A percentile compares a stretch with the other conserved stretches of the same genome.
Evolutionary conservation across 2,329 filamentous ascomycete genomes (phyloP).

Genomic region (Aspergillus sp.): DNA sequence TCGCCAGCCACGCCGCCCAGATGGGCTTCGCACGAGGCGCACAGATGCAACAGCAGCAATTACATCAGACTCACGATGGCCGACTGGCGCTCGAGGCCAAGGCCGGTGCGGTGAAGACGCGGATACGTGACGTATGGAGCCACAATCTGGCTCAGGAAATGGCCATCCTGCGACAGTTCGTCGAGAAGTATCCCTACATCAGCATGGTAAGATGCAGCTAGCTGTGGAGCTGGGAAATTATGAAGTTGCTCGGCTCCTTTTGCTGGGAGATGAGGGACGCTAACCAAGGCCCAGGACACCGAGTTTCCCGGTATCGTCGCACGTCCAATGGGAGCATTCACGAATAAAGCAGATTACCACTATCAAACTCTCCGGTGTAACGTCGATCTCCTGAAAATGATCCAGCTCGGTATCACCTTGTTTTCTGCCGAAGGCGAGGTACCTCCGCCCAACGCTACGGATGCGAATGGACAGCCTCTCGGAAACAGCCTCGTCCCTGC

Average conservation of each 20-base stretch:
- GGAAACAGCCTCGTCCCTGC: conserved; percentile 59
- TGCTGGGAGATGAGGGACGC: neutral
- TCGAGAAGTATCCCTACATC: conserved; percentile 92
- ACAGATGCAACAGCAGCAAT: conserved; percentile 61
- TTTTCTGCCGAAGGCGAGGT: conserved; percentile 90
- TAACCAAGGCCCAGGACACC: conserved; percentile 69
- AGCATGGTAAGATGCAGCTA: conserved; percentile 73
- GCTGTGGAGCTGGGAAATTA: neutral
- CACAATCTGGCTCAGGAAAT: conserved; percentile 91
- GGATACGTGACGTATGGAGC: conserved; percentile 96
- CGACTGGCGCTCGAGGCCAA: conserved; percentile 58
- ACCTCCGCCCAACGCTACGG: conserved; percentile 68
- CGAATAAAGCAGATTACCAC: conserved; percentile 95
- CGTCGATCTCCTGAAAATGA: conserved; percentile 95
- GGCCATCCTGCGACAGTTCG: conserved; percentile 75
- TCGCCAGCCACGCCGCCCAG: conserved; percentile 83
- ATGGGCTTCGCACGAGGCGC: conserved; percentile 82
- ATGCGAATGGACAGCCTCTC: conserved; percentile 54
- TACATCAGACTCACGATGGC: conserved; percentile 53
- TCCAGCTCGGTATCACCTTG: conserved; percentile 91
- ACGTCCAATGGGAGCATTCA: conserved; percentile 90
- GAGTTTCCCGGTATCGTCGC: conserved; percentile 98
- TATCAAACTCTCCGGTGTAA: conserved; percentile 98
- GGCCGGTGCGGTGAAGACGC: conserved; percentile 64
- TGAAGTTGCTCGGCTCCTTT: neutral